Base-by-base conservation (phyloP, 805 yeast genomes). In the Candida glaebosa region DNA sequence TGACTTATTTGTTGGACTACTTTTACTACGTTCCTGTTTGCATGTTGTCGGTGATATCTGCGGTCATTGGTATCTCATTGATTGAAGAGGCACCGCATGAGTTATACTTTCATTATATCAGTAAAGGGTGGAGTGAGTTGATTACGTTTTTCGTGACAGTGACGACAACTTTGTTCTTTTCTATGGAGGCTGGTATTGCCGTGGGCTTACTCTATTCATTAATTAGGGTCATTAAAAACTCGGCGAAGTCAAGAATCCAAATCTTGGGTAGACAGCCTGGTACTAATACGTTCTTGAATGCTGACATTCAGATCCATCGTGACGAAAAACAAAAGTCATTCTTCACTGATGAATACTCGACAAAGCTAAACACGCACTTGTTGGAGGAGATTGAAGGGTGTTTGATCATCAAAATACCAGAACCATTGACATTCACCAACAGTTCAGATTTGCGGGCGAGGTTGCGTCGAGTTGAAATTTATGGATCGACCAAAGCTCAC, bases 111-210 rank as follows among this genome's bases (percentile, higher is more conserved):
- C 96, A 87, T 61, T 73, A 81, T 70, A 64, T 67, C 39, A 79
- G 90, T 4, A 67, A 73, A 17, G 96, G 97, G 0, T 86, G 78
- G 61, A 79, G 80, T 53, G 99, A 91, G 54, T 57, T 91, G 3
- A 57, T 78, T 4, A 69, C 75, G 3, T 69, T 68, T 48, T 58
- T 49, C 5, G 65, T 67, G 3, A 69, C 75, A 3, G 71, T 69
- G 3, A 33, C 55, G 12, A 61, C 71, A 3, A 69, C 74, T 0
- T 35, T 69, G 17, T 66, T 67, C 44, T 67, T 63, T 58, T 88
- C 97, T 0, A 81, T 90, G 57, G 96, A 91, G 59, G 81, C 84
- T 12, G 98, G 99, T 1, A 87, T 93, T 37, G 80, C 84, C 2
- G 75, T 87, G n/a, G 98, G 99, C 0, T 80, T 87, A 37, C 78